These are phyloP conservation scores for Cucumis sativus DNA, from an alignment of 306 rosid genomes.

Conservation along the genomic window Cucumber_9930_V3 NC_026657.2:7857001-7857500, in stretches of 20 bases:
- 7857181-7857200: slow-evolving; percentile 64
- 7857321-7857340: slow-evolving; percentile 94
- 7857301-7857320: slow-evolving; percentile 35
- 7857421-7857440: slow-evolving; percentile 83
- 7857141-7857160: slow-evolving; percentile 94
- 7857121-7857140: slow-evolving; percentile 97
- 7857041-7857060: slow-evolving; percentile 40
- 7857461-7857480: slow-evolving; percentile 81
- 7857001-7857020: slow-evolving; percentile 93
- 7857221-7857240: slow-evolving; percentile 90
- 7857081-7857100: slow-evolving; percentile 66
- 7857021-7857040: slow-evolving; percentile 83
- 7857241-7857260: slow-evolving; percentile 76
- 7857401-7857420: slow-evolving; percentile 61
- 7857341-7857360: slow-evolving; percentile 91
- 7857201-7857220: slow-evolving; percentile 69
- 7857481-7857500: slow-evolving; percentile 76
- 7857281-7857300: slow-evolving; percentile 71
- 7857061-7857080: slow-evolving; percentile 45
- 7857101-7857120: slow-evolving; percentile 84
- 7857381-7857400: slow-evolving; percentile 97
- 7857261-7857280: slow-evolving; percentile 86
- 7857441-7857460: slow-evolving; percentile 59
- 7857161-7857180: slow-evolving; percentile 81
- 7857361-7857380: slow-evolving; percentile 98